Conservation (phyloP, 1,139 yeast species). For the Pichia sp. region DNA sequence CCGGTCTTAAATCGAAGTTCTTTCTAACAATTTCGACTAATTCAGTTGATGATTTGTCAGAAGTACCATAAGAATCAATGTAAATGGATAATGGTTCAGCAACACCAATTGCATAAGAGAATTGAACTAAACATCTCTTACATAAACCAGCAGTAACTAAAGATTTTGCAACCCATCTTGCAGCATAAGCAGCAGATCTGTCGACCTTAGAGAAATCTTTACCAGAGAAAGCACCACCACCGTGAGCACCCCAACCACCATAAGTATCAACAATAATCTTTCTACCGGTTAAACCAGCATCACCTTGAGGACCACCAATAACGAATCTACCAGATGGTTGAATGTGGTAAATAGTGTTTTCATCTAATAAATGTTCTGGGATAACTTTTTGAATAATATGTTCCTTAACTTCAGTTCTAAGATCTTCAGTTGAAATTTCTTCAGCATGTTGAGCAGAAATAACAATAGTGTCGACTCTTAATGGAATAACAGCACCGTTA, state of each 20-base stretch:
- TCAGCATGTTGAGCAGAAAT: conserved; percentile 98
- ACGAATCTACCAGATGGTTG: conserved; percentile 99
- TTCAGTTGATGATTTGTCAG: conserved; percentile 80
- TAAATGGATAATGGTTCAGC: conserved; percentile 98
- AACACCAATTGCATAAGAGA: conserved; percentile 99
- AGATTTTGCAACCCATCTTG: conserved; percentile 99
- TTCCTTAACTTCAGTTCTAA: conserved; percentile 69
- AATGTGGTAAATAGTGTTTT: conserved; percentile 92
- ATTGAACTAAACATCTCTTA: conserved; percentile 96
- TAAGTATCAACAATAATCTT: conserved; percentile 98
- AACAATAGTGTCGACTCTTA: conserved; percentile 96
- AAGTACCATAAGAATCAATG: conserved; percentile 97
- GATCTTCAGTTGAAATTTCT: conserved; percentile 85
- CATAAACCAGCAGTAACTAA: conserved; percentile 91
- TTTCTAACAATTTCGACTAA: conserved; percentile 83
- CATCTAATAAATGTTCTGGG: conserved; percentile 86
- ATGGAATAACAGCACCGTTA: conserved; percentile 90
- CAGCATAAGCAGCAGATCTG: conserved; percentile 99
- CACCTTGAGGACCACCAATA: conserved; percentile 99
- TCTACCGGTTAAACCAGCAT: conserved; percentile 99
- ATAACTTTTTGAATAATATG: conserved; percentile 88
- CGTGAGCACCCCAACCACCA: conserved; percentile 99
- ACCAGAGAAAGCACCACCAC: conserved; percentile 99
- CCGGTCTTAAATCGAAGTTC: conserved; percentile 99
- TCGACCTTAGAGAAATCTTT: conserved; percentile 99